Evolutionary conservation across 768 basidiomycete genomes (phyloP), one percentile per base, ranked within the genome.

Genomic region (Pholiota conissans): DNA sequence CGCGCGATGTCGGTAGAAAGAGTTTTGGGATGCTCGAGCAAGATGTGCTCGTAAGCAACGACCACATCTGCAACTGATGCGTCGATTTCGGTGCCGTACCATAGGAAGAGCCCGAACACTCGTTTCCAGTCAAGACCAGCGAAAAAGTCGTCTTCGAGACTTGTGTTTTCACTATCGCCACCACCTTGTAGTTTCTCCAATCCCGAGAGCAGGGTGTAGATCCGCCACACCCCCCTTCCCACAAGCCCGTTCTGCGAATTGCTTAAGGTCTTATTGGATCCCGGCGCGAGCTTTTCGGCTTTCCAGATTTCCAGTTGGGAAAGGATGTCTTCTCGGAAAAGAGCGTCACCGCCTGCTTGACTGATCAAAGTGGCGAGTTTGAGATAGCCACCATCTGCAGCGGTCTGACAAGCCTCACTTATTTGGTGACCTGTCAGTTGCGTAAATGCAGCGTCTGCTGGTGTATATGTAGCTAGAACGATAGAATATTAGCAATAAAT

Each of bases 41-140:
- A 71, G 66, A 59, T 74, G 65, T 57, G 72, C 76, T 83, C 79
- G 68, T 90, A 96, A 0, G 81, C 73, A 10, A 78, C 71, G 63
- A 92, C 86, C 0, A 88, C 87, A 40, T 89, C 82, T 2, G 84
- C 76, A 57, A 94, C 83, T 3, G 91, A 76, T 2, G 88, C 80
- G 58, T 90, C 83, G 62, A 93, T 78, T 2, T 84, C 79, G 40
- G 87, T 80, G 0, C 85, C 86, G 69, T 87, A 98, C 97, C 97
- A 99, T 29, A 98, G 74, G 59, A 88, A 87, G 42, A 98, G 74
- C 2, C 93, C 97, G 67, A 98, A 91, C 0, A 88, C 87, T 18
- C 94, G 85, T 70, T 94, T 95, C 97, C 97, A 99, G 68, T 97
- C 95, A 52, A 98, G 72, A 0, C 84, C 90, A 52, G 86, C 76